Conservation (phyloP, 2,329 filamentous ascomycete genomes). For the Alternaria rosae region DNA sequence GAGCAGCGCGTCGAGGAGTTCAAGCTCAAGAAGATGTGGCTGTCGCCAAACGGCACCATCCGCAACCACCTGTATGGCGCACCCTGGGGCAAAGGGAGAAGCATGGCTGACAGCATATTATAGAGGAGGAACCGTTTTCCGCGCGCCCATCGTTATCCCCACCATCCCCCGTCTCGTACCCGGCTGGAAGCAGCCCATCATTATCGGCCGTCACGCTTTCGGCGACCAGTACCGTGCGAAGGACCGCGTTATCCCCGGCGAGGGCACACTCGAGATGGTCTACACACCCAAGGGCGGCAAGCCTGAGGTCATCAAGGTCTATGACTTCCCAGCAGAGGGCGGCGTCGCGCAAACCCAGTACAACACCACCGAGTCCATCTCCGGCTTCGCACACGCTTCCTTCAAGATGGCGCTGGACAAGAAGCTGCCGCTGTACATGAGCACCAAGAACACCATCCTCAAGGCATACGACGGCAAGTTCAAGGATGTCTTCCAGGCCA, state of each 20-base stretch:
- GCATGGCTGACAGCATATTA: slow-evolving; percentile 24
- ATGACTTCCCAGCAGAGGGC: slow-evolving; percentile 83
- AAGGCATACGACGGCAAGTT: slow-evolving; percentile 99
- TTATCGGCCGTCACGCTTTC: slow-evolving; percentile 97
- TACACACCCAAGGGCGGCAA: slow-evolving; percentile 84
- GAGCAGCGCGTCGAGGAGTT: slow-evolving; percentile 97
- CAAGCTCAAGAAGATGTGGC: slow-evolving; percentile 99
- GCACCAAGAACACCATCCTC: slow-evolving; percentile 99
- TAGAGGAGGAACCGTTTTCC: slow-evolving; percentile 93
- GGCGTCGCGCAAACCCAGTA: slow-evolving; percentile 95
- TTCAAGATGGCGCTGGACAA: slow-evolving; percentile 95
- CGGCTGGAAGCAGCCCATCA: slow-evolving; percentile 98
- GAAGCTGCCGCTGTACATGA: slow-evolving; percentile 96
- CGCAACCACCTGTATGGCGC: slow-evolving; percentile 65
- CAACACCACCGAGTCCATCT: slow-evolving; percentile 96
- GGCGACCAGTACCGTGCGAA: slow-evolving; percentile 99
- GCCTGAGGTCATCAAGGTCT: slow-evolving; percentile 88
- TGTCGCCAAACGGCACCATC: slow-evolving; percentile 93
- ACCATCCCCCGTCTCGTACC: slow-evolving; percentile 91
- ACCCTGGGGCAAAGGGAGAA: neutral
- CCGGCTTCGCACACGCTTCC: slow-evolving; percentile 91
- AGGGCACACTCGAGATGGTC: slow-evolving; percentile 92
- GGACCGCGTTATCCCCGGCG: slow-evolving; percentile 81
- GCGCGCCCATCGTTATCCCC: slow-evolving; percentile 96
- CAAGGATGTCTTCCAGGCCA: slow-evolving; percentile 99